Evolutionary conservation across 306 rosid species (phyloP), one percentile per base, ranked within the genome.

Genomic region (Vigna hirtella): DNA sequence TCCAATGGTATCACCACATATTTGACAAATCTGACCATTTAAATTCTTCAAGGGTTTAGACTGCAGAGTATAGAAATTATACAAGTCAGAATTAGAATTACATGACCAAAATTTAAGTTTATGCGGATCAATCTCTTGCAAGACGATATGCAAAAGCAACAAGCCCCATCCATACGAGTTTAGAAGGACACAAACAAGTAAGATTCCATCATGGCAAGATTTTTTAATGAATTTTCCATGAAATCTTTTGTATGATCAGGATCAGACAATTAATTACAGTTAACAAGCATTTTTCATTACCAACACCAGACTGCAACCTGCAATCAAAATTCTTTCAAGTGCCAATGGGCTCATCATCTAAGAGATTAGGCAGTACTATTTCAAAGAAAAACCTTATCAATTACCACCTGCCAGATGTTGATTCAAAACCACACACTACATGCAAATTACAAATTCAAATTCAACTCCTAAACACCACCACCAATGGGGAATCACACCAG

Each of bases 1-100:
- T 62, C 98, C 98, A 77, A 92, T 90, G 36, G 85, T 70, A 80
- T 93, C 98, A n/a, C 98, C 96, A 63, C 98, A 95, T 61, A 92
- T 88, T 85, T 91, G 92, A 84, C 98, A 95, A 62, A 87, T 87
- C 83, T 92, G 93, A 57, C 97, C 96, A n/a, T 87, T 88, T 85
- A 92, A 63, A 81, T 92, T 79, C 89, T 92, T 91, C 36, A 85
- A 69, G 58, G 97, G 91, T 79, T 92, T 89, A 52, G 91, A 79
- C 98, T 94, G 90, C 90, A 90, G 66, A 26, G 70, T 9, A 51
- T 71, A 66, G 45, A 22, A 45, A 74, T 65, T 42, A 74, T 36
- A 66, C 48, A 17, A 53, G 48, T 86, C 49, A 71, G 50, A 83
- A 75, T 52, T 13, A 56, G 48, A 81, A 68, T 48, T 4, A 45